A percentile compares a stretch with the other conserved stretches of the same genome.
Evolutionary conservation across 73 alveolate genomes (phyloP).

Genomic region (Paramecium primaurelia): DNA sequence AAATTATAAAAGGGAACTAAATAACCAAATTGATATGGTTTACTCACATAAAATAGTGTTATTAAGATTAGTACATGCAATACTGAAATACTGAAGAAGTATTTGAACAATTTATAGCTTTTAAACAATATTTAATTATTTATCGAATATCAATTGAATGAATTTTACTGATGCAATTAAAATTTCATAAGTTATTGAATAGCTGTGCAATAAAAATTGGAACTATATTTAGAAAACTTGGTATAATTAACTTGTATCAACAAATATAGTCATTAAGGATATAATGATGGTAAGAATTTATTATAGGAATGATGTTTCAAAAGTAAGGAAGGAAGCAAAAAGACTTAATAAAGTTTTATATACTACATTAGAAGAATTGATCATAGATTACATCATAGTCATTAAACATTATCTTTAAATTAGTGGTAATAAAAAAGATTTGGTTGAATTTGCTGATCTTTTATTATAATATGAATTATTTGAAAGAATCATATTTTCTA

Average conservation of each 20-base stretch:
- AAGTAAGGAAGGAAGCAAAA: slow-evolving; percentile 91
- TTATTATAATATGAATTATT: slow-evolving; percentile 85
- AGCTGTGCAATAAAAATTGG: slow-evolving; percentile 52
- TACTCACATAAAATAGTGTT: slow-evolving; percentile 86
- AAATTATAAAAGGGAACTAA: slow-evolving; percentile 88
- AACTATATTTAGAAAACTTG: slow-evolving; percentile 55
- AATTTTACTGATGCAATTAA: slow-evolving; percentile 87
- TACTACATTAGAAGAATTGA: slow-evolving; percentile 75
- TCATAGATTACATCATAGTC: slow-evolving; percentile 91
- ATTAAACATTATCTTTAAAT: slow-evolving; percentile 92
- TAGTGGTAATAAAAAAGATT: slow-evolving; percentile 95
- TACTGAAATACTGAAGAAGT: slow-evolving; percentile 54
- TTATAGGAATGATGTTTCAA: slow-evolving; percentile 84
- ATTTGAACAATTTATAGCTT: slow-evolving; percentile 80
- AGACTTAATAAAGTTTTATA: slow-evolving; percentile 86
- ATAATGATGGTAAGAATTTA: slow-evolving; percentile 93
- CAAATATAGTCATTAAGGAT: slow-evolving; percentile 92
- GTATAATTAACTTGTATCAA: slow-evolving; percentile 84
- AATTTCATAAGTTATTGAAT: slow-evolving; percentile 85
- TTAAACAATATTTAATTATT: slow-evolving; percentile 49
- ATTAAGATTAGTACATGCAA: slow-evolving; percentile 74
- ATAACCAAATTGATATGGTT: slow-evolving; percentile 88
- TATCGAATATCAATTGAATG: slow-evolving; percentile 79
- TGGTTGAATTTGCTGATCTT: slow-evolving; percentile 94
- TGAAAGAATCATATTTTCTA: slow-evolving; percentile 71